Conservation (phyloP, 2,329 filamentous ascomycete genomes). For the Emmonsia crescens region DNA sequence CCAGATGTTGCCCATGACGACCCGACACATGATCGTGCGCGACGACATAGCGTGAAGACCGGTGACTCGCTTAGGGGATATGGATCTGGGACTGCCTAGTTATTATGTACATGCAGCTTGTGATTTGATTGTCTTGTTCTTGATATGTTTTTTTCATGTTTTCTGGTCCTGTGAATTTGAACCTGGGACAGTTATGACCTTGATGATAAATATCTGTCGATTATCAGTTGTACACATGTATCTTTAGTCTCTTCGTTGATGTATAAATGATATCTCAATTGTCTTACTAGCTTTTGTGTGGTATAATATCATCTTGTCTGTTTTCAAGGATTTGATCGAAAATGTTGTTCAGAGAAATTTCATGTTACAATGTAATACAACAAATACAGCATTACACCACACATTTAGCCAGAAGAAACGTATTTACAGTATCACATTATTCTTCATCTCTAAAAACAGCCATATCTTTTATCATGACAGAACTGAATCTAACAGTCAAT, state of each 20-base stretch:
- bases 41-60: constrained; percentile 34
- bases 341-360: not conserved
- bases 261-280: not conserved
- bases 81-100: not conserved
- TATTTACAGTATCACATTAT: too few species aligned
- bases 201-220: not conserved
- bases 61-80: constrained; percentile 2
- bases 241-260: not conserved
- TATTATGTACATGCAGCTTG: not conserved
- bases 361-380: not conserved
- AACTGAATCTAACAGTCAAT: too few species aligned
- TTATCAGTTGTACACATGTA: not conserved
- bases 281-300: not conserved
- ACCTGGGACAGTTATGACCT: not conserved
- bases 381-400: not conserved
- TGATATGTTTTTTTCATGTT: not conserved
- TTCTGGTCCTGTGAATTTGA: not conserved
- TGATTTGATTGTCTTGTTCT: not conserved
- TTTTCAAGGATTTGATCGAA: not conserved
- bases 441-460: not conserved
- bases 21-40: constrained; percentile 32
- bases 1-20: constrained; percentile 40
- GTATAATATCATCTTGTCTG: too few species aligned
- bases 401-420: too few species aligned
- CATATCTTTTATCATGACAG: not conserved